These are phyloP conservation scores for Rhytidhysteron rufulum DNA, from an alignment of 2,329 filamentous ascomycete genomes.

Conservation along the genomic window DNA sequence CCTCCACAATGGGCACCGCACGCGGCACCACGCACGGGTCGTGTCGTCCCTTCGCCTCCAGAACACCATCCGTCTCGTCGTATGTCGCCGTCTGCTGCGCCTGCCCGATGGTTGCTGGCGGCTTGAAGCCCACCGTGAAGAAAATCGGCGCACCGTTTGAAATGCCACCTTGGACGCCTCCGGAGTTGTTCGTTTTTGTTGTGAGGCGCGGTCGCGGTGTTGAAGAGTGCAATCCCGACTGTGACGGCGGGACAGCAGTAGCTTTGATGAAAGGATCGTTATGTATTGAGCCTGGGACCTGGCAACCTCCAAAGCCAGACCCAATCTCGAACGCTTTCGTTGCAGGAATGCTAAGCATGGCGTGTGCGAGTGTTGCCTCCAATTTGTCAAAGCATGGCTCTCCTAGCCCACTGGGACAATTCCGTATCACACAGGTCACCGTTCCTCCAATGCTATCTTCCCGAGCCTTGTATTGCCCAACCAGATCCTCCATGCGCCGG, in stretches of 20 bases:
- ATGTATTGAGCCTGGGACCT: constrained; percentile 82
- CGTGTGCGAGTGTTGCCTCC: constrained; percentile 85
- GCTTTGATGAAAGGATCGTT: constrained; percentile 80
- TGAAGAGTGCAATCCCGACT: constrained; percentile 38
- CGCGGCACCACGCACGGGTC: constrained; percentile 90
- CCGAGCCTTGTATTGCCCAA: constrained; percentile 72
- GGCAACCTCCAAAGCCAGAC: constrained; percentile 83
- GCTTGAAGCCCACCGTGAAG: constrained; percentile 94
- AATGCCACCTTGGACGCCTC: constrained; percentile 93
- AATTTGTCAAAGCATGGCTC: constrained; percentile 96
- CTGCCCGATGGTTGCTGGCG: constrained; percentile 87
- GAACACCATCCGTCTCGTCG: constrained; percentile 66
- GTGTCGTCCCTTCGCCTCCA: constrained; percentile 90
- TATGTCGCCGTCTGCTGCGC: constrained; percentile 82
- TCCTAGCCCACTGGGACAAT: constrained; percentile 78
- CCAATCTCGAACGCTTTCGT: constrained; percentile 96
- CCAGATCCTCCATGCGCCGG: constrained; percentile 71
- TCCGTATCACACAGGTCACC: constrained; percentile 88
- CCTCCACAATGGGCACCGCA: constrained; percentile 83
- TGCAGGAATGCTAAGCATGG: constrained; percentile 91
- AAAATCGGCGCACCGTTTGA: constrained; percentile 91
- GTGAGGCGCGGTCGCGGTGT: constrained; percentile 58
- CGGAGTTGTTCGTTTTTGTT: constrained; percentile 92
- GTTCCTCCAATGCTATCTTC: constrained; percentile 91
- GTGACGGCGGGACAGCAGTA: constrained; percentile 44